Conservation (phyloP, 2,329 filamentous ascomycete species). For the Pseudodiploospora longispora region DNA sequence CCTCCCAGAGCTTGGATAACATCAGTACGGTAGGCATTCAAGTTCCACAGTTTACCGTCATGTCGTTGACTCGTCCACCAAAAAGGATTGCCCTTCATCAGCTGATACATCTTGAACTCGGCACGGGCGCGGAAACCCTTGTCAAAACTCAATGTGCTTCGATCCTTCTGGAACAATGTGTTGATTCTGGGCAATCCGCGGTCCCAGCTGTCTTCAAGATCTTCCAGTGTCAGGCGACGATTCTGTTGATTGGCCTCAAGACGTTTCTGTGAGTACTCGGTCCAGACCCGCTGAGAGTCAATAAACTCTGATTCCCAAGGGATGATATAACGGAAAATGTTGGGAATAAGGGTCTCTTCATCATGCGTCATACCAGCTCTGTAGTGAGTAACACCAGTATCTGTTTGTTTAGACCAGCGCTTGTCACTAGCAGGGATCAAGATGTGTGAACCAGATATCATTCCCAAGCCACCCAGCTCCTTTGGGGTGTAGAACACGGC, state of each 20-base stretch:
- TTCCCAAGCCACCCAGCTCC: constrained; percentile 90
- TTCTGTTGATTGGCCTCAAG: constrained; percentile 97
- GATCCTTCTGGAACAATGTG: constrained; percentile 96
- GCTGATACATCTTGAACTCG: constrained; percentile 96
- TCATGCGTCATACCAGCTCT: constrained; percentile 97
- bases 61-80: constrained; percentile 99
- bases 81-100: constrained; percentile 99
- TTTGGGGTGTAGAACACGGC: constrained; percentile 99
- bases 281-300: constrained; percentile 98
- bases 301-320: constrained; percentile 99
- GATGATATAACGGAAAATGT: constrained; percentile 99
- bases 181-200: constrained; percentile 96
- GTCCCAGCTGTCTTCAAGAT: constrained; percentile 97
- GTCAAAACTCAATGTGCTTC: constrained; percentile 94
- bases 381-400: constrained; percentile 94
- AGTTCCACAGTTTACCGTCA: constrained; percentile 94
- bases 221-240: constrained; percentile 84
- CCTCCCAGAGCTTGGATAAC: constrained; percentile 93
- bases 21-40: constrained; percentile 93
- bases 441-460: constrained; percentile 98
- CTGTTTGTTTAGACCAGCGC: constrained; percentile 96
- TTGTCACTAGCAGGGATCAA: constrained; percentile 96
- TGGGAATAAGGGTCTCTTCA: constrained; percentile 94
- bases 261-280: constrained; percentile 96
- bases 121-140: constrained; percentile 94